Evolutionary conservation across 208 protist species (phyloP), one percentile per base, ranked within the genome.

Genomic region (Trypanosomatidae sp.): DNA sequence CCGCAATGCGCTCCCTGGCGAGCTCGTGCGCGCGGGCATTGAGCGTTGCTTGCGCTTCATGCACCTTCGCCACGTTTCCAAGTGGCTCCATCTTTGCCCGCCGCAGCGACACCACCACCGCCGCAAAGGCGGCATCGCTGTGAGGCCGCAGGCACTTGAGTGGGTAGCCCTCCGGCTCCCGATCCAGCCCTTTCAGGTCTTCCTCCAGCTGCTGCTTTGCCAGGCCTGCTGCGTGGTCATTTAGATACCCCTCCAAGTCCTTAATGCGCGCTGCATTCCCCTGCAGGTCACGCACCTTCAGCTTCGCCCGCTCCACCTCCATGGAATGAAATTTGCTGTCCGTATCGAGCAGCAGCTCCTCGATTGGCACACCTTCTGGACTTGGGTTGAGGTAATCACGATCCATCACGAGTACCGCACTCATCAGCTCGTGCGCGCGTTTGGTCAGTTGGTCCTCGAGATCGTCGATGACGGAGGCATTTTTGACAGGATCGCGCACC

Each of bases 371-470:
- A 41, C 88, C 84, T 28, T 87, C 78, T 25, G 87, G 90, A 22
- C 77, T 71, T 13, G 71, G 80, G 70, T 91, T 69, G 50, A 95
- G 81, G 77, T 90, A 95, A 50, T 47, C 74, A 12, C 90, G 85
- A 70, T 95, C 88, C 53, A 66, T 53, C 1, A 46, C 80, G 2
- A 95, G 76, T 25, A 74, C 47, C 22, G 71, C 58, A n/a, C 58
- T 64, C 5, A 86, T 86, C 46, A 91, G 82, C 60, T 80, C 74
- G 66, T 87, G 85, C 19, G 80, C 80, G 64, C 86, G 83, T 36
- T 67, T 67, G 79, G 89, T 92, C 22, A 95, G 81, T 49, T 89
- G 80, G 66, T 79, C 82, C 77, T 95, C 88, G 58, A 95, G 77
- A 69, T 87, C 82, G 3, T 71, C 30, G 44, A 92, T 90, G 50